A percentile compares a stretch with the other conserved stretches of the same genome.
phyloP scores from a whole-genome alignment of 2,329 filamentous ascomycete species.

The Cladosporium sp. region DNA sequence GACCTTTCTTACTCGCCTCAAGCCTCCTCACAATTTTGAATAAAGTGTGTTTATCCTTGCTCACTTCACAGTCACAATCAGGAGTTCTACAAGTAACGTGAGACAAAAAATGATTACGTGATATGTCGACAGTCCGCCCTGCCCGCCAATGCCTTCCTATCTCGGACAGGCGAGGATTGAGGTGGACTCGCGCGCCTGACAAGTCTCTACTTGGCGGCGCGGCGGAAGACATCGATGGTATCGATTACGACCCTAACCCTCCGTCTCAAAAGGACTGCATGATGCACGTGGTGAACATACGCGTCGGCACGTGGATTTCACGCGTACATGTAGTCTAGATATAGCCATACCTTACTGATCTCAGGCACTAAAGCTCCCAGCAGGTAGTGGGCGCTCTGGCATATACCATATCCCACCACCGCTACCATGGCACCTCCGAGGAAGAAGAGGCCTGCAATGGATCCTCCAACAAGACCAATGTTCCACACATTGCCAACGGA shows the following conservation, averaged over 20 bases:
- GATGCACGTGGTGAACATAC: no score
- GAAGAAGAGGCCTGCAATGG: not conserved
- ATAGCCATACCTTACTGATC: no score
- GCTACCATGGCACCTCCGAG: not conserved
- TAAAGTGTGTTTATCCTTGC: not conserved
- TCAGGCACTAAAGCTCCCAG: no score
- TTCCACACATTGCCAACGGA: not conserved
- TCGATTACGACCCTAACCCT: no score
- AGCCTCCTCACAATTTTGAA: not conserved
- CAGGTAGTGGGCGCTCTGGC: no score
- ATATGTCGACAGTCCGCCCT: conserved; percentile 6
- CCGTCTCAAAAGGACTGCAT: not conserved
- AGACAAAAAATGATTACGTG: not conserved
- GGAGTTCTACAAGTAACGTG: not conserved
- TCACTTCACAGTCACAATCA: not conserved
- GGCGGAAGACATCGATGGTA: no score
- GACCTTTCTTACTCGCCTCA: no score
- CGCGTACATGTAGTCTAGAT: no score
- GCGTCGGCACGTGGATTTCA: no score
- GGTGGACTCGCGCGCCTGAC: not conserved
- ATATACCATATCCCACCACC: no score
- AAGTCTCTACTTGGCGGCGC: not conserved
- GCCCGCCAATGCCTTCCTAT: conserved; percentile 7
- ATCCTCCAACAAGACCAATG: not conserved
- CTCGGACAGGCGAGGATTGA: not conserved